Conservation (phyloP, 2,329 filamentous ascomycete genomes). For the Periglandula ipomoeae region DNA sequence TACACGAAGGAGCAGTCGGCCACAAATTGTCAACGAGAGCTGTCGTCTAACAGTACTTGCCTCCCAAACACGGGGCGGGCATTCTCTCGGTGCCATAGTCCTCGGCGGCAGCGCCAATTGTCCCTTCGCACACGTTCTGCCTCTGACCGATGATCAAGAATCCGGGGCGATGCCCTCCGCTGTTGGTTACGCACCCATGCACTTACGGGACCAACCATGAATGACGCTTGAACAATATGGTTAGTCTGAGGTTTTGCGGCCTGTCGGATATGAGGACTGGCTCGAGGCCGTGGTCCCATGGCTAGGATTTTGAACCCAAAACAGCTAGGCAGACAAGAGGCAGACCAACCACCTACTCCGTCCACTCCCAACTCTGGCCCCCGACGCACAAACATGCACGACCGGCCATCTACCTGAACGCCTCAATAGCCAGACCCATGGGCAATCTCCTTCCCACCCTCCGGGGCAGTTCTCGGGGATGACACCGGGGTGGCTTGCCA, state of each 20-base stretch:
- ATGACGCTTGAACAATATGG: no score
- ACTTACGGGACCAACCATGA: no score
- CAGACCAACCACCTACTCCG: not conserved
- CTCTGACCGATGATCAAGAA: no score
- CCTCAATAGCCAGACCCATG: not conserved
- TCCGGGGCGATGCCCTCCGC: no score
- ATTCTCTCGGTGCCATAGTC: constrained; percentile 8
- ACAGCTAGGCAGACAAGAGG: not conserved
- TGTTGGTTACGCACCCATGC: no score
- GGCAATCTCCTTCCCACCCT: no score
- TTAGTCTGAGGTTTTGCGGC: no score
- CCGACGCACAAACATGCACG: not conserved
- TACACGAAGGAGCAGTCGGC: not conserved
- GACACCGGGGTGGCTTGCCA: not conserved
- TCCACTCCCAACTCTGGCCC: not conserved
- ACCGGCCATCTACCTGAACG: not conserved
- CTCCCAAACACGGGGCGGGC: constrained; percentile 1
- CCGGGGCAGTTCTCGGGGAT: no score
- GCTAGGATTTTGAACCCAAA: no score
- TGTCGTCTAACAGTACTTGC: not conserved
- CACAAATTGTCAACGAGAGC: constrained; percentile 1
- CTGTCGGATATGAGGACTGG: no score
- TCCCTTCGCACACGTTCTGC: not conserved
- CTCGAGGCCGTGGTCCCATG: no score
- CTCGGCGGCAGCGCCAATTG: not conserved